Evolutionary conservation across 2,329 filamentous ascomycete species (phyloP), one percentile per base, ranked within the genome.

Genomic region (Neopestalotiopsis sp.): DNA sequence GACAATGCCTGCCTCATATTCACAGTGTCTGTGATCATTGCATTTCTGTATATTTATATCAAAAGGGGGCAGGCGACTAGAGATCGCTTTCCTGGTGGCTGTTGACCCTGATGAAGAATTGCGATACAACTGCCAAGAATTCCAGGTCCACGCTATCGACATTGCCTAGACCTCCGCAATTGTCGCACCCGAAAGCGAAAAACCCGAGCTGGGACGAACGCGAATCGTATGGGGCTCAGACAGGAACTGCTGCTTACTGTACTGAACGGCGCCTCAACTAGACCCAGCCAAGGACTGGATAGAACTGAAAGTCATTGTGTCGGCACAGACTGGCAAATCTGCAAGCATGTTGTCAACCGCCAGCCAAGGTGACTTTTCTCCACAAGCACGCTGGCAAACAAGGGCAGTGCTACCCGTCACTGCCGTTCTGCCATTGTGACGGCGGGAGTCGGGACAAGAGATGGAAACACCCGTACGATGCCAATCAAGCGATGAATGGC

Each of bases 121-220:
- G 34, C 34, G 34, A 38, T 1, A 52, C n/a, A 52, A 52, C 45
- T 52, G 45, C 45, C 45, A 52, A 52, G 45, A 52, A 14, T 56
- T 24, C 10, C n/a, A 17, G 57, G n/a, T n/a, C 14, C 3, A 28
- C 17, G n/a, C 20, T 30, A 59, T 52, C 13, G 30, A 24, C 57
- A 59, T 30, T 59, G 45, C 45, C 45, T 52, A 24, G 30, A 40
- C 4, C 13, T 42, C 24, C 61, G 61, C 61, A 64, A 64, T 24
- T 42, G 12, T 64, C 61, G 61, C 61, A 52, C 45, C 2, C 57
- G 14, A 59, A 59, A 28, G 24, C 57, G 24, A 34, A 30, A 59
- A 30, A 4, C 57, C 57, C 57, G 57, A 59, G 57, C 28, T 24
- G 20, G 17, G 17, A 52, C 45, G 49, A 59, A 59, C 57, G 24